Evolutionary conservation across 495 filamentous ascomycete species (phyloP).

Genomic region (Trichoderma asperelloides): DNA sequence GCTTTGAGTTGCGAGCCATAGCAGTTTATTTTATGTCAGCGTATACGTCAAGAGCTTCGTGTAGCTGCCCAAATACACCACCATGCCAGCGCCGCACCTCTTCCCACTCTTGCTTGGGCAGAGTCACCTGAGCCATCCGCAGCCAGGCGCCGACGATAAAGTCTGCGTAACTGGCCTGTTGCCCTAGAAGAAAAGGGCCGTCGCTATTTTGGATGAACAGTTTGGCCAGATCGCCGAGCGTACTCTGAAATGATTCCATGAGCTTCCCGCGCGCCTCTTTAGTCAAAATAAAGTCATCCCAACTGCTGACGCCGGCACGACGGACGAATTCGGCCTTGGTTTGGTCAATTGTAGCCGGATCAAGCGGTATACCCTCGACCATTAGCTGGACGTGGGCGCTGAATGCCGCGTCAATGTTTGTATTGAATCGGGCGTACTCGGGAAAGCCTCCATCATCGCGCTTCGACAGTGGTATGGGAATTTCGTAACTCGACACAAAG

Average conservation of each 20-base stretch:
- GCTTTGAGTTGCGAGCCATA: no score
- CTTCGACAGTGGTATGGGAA: constrained; percentile 25
- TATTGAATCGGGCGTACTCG: constrained; percentile 37
- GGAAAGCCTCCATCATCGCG: constrained; percentile 12
- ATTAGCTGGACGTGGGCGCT: constrained; percentile 28
- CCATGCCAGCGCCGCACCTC: constrained; percentile 43
- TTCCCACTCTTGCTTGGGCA: constrained; percentile 42
- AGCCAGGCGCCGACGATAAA: constrained; percentile 55
- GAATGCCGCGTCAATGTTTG: constrained; percentile 43
- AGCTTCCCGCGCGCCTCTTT: constrained; percentile 36
- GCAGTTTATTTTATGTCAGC: background rate
- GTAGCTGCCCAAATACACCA: constrained; percentile 36
- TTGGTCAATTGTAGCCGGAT: constrained; percentile 33
- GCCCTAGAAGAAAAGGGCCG: constrained; percentile 45
- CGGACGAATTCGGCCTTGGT: constrained; percentile 36
- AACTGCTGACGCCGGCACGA: constrained; percentile 34
- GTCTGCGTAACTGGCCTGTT: constrained; percentile 47
- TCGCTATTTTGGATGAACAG: constrained; percentile 25
- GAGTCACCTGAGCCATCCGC: constrained; percentile 28
- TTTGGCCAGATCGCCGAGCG: constrained; percentile 35
- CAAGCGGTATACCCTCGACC: constrained; percentile 29
- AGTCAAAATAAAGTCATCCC: constrained; percentile 36
- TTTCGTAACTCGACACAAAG: constrained; percentile 18
- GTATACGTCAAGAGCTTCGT: constrained; percentile 32
- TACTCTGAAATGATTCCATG: constrained; percentile 25